Evolutionary conservation across 1,284 basidiomycete species (phyloP).

Genomic region (Naganishia sp.): DNA sequence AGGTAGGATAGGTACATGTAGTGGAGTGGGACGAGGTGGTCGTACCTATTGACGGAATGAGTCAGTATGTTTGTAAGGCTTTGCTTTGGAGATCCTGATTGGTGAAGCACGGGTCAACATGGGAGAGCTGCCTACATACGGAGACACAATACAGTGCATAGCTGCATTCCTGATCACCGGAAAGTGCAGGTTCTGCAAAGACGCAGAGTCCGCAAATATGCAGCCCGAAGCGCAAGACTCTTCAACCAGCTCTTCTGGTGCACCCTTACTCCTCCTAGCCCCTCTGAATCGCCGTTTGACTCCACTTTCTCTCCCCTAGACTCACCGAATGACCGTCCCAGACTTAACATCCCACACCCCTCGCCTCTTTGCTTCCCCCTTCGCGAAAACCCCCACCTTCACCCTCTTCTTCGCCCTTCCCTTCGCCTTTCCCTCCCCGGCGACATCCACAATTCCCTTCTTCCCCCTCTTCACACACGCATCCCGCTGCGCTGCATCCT

Average conservation of each 20-base stretch:
- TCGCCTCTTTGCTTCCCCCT: constrained; percentile 21
- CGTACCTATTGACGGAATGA: constrained; percentile 38
- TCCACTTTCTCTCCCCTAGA: not conserved
- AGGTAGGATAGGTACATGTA: constrained; percentile 49
- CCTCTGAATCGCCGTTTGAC: no score
- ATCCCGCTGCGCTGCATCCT: constrained; percentile 16
- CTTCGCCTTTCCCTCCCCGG: constrained; percentile 20
- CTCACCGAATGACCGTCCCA: constrained; percentile 24
- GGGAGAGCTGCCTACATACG: no score
- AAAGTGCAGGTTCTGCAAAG: no score
- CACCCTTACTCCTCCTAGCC: no score
- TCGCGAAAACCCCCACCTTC: constrained; percentile 24
- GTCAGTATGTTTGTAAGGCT: not conserved
- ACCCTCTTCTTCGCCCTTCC: constrained; percentile 18
- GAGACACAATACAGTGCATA: not conserved
- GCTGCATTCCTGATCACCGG: no score
- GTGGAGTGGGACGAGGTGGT: constrained; percentile 46
- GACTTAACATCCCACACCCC: constrained; percentile 22
- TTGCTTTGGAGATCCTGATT: no score
- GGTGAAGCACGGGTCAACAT: no score
- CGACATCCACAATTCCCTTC: constrained; percentile 36
- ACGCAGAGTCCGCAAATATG: no score
- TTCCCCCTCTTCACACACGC: constrained; percentile 19
- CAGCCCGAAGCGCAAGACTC: no score
- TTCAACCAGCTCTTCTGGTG: no score